phyloP scores from a whole-genome alignment of 2,329 filamentous ascomycete species.

The Venturia asperata region DNA sequence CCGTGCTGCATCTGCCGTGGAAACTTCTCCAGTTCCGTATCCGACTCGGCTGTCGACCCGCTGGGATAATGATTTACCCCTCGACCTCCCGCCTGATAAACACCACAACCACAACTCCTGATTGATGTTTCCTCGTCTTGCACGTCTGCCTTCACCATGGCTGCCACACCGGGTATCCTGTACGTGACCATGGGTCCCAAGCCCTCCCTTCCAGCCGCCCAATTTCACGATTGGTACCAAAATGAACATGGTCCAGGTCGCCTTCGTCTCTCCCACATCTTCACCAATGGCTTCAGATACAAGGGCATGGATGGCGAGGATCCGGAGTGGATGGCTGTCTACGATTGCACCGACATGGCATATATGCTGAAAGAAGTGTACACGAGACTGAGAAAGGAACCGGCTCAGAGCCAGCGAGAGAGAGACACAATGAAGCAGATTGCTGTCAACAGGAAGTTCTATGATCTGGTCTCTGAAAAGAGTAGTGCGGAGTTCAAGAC shows the following conservation, averaged over 20 bases:
- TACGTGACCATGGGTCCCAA: conserved; percentile 82
- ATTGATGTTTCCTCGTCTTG: conserved; percentile 5
- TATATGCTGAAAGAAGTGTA: conserved; percentile 66
- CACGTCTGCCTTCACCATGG: conserved; percentile 29
- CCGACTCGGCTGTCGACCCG: background rate
- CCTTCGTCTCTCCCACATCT: conserved; percentile 64
- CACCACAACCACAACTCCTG: background rate
- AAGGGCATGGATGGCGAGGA: conserved; percentile 52
- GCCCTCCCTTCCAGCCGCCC: conserved; percentile 54
- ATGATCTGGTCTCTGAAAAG: conserved; percentile 55
- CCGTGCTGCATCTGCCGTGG: too few species aligned
- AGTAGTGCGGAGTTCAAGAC: conserved; percentile 46
- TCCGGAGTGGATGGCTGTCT: conserved; percentile 70
- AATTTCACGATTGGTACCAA: conserved; percentile 92
- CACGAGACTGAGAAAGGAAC: conserved; percentile 53
- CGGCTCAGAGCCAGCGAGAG: conserved; percentile 52
- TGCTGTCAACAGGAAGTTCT: conserved; percentile 63
- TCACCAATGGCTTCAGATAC: conserved; percentile 69
- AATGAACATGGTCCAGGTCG: conserved; percentile 83
- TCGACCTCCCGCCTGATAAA: background rate
- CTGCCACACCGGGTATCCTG: conserved; percentile 58
- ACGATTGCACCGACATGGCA: conserved; percentile 71
- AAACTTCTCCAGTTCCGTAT: too few species aligned
- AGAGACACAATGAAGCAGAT: conserved; percentile 57
- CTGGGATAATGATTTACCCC: background rate